A percentile compares a stretch with the other conserved stretches of the same genome.
phyloP scores from a whole-genome alignment of 2,329 filamentous ascomycete genomes.

The Neofusicoccum ribis region DNA sequence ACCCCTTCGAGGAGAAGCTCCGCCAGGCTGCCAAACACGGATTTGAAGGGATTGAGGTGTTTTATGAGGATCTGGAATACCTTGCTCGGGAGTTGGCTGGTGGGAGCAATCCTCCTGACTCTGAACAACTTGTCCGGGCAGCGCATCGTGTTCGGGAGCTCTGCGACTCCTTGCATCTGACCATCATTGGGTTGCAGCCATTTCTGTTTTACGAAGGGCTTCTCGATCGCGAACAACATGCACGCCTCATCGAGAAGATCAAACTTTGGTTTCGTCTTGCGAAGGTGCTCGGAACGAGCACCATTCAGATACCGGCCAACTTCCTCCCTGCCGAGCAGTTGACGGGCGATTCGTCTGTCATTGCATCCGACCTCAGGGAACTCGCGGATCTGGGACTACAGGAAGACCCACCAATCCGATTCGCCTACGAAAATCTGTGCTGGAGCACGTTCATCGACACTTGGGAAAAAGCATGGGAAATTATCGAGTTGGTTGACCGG shows the following conservation, averaged over 20 bases:
- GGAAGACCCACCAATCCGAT: not conserved
- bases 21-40: constrained; percentile 17
- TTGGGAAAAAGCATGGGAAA: constrained; percentile 2
- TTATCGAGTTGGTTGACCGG: constrained; percentile 19
- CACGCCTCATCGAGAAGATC: not conserved
- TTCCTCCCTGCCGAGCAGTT: constrained; percentile 21
- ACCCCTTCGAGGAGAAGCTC: constrained; percentile 19
- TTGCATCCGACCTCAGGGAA: constrained; percentile 33
- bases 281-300: not conserved
- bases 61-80: not conserved
- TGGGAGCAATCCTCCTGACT: not conserved
- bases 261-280: not conserved
- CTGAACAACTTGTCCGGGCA: not conserved
- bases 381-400: constrained; percentile 4
- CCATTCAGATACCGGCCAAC: not conserved
- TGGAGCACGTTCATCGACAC: constrained; percentile 16
- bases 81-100: not conserved
- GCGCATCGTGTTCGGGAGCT: constrained; percentile 8
- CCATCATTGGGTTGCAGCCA: constrained; percentile 22
- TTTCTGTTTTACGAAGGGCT: constrained; percentile 26
- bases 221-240: constrained; percentile 22
- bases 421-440: constrained; percentile 14
- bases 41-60: not conserved
- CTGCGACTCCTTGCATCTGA: constrained; percentile 2
- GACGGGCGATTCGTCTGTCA: constrained; percentile 29